These are phyloP conservation scores for Candida sanyaensis DNA, from an alignment of 1,139 yeast species.

Conservation along the genomic window DNA sequence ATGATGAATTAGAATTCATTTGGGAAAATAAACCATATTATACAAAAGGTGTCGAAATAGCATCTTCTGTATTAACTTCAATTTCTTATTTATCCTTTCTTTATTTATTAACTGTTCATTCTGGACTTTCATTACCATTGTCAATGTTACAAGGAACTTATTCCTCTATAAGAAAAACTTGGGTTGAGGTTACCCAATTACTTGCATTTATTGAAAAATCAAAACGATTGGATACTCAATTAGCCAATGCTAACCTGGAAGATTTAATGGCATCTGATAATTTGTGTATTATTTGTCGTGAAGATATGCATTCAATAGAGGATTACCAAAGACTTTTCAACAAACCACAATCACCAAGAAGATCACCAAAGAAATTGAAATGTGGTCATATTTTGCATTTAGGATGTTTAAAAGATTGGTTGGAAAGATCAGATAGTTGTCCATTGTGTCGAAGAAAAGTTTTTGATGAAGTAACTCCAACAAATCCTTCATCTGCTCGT, in stretches of 20 bases:
- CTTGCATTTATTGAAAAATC: conserved; percentile 60
- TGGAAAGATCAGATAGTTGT: conserved; percentile 87
- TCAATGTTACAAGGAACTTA: conserved; percentile 70
- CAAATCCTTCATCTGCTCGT: conserved; percentile 5
- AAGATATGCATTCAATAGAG: conserved; percentile 62
- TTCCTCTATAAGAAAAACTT: conserved; percentile 51
- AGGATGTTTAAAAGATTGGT: conserved; percentile 92
- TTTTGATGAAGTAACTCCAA: conserved; percentile 19
- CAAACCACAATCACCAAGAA: conserved; percentile 38
- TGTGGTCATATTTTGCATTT: conserved; percentile 90
- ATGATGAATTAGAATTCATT: conserved; percentile 55
- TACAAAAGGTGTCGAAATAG: conserved; percentile 58
- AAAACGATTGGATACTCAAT: conserved; percentile 62
- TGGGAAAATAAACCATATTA: conserved; percentile 76
- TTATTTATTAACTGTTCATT: conserved; percentile 46
- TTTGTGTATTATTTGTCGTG: conserved; percentile 83
- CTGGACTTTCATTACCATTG: conserved; percentile 62
- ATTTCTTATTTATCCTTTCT: conserved; percentile 34
- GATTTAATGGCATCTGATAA: conserved; percentile 64
- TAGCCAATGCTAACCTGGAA: conserved; percentile 59
- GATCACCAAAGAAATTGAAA: conserved; percentile 69
- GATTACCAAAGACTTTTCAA: conserved; percentile 24
- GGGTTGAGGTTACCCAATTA: conserved; percentile 53
- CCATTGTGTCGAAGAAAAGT: conserved; percentile 91
- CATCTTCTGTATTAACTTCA: conserved; percentile 44